Evolutionary conservation across 768 basidiomycete genomes (phyloP).

Genomic region (Sporobolomyces pararoseus): DNA sequence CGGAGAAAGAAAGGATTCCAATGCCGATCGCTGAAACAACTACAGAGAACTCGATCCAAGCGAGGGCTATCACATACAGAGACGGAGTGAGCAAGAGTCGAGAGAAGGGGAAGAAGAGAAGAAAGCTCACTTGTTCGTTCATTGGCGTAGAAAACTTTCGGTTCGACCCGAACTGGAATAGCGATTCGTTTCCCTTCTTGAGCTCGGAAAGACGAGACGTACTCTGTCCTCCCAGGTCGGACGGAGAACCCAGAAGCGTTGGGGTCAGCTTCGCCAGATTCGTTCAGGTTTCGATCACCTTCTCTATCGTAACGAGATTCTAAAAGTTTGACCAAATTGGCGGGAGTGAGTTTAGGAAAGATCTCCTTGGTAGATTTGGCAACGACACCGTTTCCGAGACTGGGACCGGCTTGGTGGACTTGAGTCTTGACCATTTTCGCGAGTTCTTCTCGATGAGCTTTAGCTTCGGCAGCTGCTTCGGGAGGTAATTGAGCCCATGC

Average conservation of each 20-base stretch:
- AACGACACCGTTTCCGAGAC: slow-evolving; percentile 11
- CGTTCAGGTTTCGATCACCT: slow-evolving; percentile 39
- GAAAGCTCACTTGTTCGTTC: slow-evolving; percentile 67
- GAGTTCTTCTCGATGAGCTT: slow-evolving; percentile 69
- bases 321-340: slow-evolving; percentile 52
- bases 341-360: no score
- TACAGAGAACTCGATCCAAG: slow-evolving; percentile 83
- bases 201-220: slow-evolving; percentile 65
- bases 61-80: slow-evolving; percentile 54
- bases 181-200: slow-evolving; percentile 83
- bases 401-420: background rate
- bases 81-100: background rate
- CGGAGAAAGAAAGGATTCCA: slow-evolving; percentile 58
- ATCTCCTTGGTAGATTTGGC: no score
- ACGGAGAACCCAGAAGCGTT: slow-evolving; percentile 29
- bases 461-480: slow-evolving; percentile 67
- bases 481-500: slow-evolving; percentile 71
- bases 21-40: slow-evolving; percentile 86
- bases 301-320: slow-evolving; percentile 47
- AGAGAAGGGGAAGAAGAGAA: background rate
- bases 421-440: slow-evolving; percentile 52
- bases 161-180: slow-evolving; percentile 92
- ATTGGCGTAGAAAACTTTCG: slow-evolving; percentile 95
- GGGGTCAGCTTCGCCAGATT: slow-evolving; percentile 17
- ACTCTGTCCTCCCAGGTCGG: slow-evolving; percentile 51